Evolutionary conservation across 352 stramenopile species (phyloP).

Genomic region (Elongisporangium prolatum): DNA sequence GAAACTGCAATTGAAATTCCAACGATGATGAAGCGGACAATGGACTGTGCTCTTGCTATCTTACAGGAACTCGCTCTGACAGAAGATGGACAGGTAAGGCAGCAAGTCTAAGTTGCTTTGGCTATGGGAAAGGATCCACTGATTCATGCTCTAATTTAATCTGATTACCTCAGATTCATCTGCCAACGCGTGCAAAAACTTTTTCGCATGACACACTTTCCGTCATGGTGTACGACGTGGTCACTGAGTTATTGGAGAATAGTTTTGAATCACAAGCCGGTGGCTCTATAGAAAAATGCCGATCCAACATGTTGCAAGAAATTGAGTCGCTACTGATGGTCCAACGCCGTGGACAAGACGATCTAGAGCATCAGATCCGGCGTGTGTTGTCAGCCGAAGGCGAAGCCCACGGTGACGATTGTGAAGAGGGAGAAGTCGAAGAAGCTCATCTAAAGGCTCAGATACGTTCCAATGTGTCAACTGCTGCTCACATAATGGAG

Average conservation of each 20-base stretch:
- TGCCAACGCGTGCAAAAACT: background rate
- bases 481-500: background rate
- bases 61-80: background rate
- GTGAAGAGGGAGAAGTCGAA: background rate
- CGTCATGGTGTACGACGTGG: background rate
- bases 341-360: background rate
- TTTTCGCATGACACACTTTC: background rate
- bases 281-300: background rate
- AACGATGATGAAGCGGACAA: background rate
- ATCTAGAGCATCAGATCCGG: background rate
- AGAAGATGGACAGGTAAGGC: background rate
- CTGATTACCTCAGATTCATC: background rate
- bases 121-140: background rate
- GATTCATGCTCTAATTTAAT: background rate
- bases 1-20: background rate
- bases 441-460: background rate
- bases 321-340: background rate
- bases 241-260: background rate
- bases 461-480: background rate
- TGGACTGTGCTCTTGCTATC: background rate
- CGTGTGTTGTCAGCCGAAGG: background rate
- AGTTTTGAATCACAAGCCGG: background rate
- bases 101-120: background rate
- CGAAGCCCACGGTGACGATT: background rate
- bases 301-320: background rate